A percentile compares a stretch with the other conserved stretches of the same genome.
Evolutionary conservation across 371 early-diverging fungal genomes (phyloP).

Genomic region (Mucor racemosus): DNA sequence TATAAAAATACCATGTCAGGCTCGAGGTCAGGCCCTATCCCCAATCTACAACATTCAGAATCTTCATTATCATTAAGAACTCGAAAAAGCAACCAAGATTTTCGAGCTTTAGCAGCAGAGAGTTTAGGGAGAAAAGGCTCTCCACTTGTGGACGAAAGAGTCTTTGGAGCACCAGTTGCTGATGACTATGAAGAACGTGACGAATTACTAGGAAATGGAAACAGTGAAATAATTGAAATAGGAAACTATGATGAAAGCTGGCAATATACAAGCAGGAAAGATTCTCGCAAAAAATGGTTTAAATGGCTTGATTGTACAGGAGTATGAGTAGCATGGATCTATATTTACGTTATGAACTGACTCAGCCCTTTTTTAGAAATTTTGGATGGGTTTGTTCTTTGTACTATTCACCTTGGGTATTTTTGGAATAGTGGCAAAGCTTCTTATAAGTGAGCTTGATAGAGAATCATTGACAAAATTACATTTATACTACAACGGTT

Average conservation of each 20-base stretch:
- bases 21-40: slow-evolving; percentile 5
- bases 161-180: slow-evolving; percentile 10
- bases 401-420: background rate
- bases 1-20: background rate
- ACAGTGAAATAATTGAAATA: slow-evolving; percentile 20
- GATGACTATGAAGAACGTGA: background rate
- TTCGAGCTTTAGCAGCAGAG: background rate
- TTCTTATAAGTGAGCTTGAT: background rate
- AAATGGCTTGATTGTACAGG: background rate
- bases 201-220: background rate
- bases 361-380: background rate
- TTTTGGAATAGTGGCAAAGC: background rate
- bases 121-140: slow-evolving; percentile 3
- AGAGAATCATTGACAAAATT: background rate
- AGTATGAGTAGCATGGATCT: background rate
- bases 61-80: slow-evolving; percentile 20
- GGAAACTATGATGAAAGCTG: slow-evolving; percentile 1
- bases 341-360: background rate
- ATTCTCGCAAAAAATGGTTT: background rate
- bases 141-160: slow-evolving; percentile 10
- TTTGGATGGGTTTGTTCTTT: background rate
- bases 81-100: slow-evolving; percentile 15
- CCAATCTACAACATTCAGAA: slow-evolving; percentile 10
- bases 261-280: background rate
- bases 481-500: slow-evolving; percentile 61